Evolutionary conservation across 129 eudicot genomes (phyloP).

Genomic region (Helianthus tuberosus): DNA sequence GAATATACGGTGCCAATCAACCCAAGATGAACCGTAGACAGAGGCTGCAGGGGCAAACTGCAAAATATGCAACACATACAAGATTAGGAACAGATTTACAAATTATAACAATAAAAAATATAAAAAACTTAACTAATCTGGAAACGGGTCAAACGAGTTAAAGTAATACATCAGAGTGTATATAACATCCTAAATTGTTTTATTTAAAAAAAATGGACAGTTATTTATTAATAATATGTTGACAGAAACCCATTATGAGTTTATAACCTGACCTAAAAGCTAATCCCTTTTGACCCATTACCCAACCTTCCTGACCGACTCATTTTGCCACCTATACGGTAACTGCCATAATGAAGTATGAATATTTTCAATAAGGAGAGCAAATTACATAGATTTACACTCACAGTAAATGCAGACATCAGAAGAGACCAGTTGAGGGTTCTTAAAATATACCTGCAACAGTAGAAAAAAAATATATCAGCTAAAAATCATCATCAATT

Average conservation of each 20-base stretch:
- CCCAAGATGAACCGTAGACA: conserved; percentile 84
- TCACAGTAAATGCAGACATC: conserved; percentile 89
- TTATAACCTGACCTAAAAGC: neutral
- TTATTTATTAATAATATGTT: neutral
- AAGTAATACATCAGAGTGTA: neutral
- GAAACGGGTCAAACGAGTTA: neutral
- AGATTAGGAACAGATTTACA: conserved; percentile 1
- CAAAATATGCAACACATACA: conserved; percentile 17
- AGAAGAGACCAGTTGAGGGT: conserved; percentile 86
- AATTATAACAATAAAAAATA: neutral
- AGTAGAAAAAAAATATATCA: neutral
- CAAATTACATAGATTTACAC: conserved; percentile 29
- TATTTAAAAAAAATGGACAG: neutral
- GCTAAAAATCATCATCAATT: too few species aligned
- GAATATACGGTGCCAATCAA: conserved; percentile 81
- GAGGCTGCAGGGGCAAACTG: conserved; percentile 90
- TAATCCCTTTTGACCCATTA: neutral
- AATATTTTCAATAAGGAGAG: too few species aligned
- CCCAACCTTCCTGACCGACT: neutral
- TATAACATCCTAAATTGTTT: neutral
- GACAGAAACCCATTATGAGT: neutral
- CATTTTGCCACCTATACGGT: neutral
- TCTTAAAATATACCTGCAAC: conserved; percentile 54
- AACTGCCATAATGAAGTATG: too few species aligned
- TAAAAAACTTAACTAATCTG: neutral